Conservation (phyloP, 2,329 filamentous ascomycete species). For the Phoma sp. region DNA sequence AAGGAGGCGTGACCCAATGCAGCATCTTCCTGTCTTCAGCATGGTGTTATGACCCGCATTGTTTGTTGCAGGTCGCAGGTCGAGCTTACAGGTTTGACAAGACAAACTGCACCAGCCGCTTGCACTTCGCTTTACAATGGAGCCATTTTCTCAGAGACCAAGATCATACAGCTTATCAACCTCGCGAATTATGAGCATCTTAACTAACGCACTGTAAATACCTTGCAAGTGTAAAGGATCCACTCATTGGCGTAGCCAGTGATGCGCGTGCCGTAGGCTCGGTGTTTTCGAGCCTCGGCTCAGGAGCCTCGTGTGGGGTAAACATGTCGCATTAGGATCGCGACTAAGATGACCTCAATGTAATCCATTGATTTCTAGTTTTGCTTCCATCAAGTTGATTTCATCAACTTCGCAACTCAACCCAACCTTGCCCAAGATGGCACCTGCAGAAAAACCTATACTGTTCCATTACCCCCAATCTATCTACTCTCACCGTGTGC, state of each 20-base stretch:
- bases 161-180: neutral
- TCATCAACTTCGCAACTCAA: neutral
- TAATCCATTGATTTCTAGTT: neutral
- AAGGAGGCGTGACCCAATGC: constrained; percentile 40
- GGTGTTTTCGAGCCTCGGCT: constrained; percentile 17
- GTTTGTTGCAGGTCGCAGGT: neutral
- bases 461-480: constrained; percentile 73
- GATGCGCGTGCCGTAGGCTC: neutral
- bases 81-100: constrained; percentile 2
- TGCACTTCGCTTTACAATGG: neutral
- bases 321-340: constrained; percentile 1
- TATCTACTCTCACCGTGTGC: constrained; percentile 68
- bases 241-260: neutral
- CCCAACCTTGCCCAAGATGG: constrained; percentile 20
- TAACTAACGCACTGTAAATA: too few species aligned
- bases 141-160: neutral
- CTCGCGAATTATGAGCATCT: neutral
- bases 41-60: neutral
- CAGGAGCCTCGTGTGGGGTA: constrained; percentile 17
- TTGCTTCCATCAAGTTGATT: too few species aligned
- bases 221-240: too few species aligned
- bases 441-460: constrained; percentile 56
- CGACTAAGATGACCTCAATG: neutral
- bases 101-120: neutral
- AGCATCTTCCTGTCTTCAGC: constrained; percentile 16